Evolutionary conservation across 805 yeast genomes (phyloP).

Genomic region (Kluyveromyces siamensis): DNA sequence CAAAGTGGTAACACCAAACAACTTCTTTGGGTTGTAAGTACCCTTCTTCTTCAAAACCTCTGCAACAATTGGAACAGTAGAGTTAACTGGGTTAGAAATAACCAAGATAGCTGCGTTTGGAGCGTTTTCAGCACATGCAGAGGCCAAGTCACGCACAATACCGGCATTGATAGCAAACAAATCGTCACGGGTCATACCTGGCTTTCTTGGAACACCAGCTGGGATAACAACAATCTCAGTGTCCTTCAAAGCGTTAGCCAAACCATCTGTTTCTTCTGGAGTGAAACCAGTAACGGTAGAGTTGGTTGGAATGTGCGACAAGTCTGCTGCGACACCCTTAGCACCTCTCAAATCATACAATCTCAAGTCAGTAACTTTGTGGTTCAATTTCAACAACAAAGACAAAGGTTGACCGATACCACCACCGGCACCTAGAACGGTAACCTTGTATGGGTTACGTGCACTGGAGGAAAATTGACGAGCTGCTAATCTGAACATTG

Average conservation of each 20-base stretch:
- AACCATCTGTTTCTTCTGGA: conserved; percentile 64
- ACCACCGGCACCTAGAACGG: conserved; percentile 81
- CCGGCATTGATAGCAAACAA: conserved; percentile 93
- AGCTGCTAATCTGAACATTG: conserved; percentile 49
- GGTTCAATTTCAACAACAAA: conserved; percentile 76
- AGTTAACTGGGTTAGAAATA: conserved; percentile 94
- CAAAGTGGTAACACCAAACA: conserved; percentile 94
- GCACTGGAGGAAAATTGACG: conserved; percentile 64
- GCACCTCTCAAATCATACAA: conserved; percentile 87
- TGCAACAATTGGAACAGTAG: conserved; percentile 93
- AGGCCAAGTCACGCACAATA: conserved; percentile 86
- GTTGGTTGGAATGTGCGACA: conserved; percentile 89
- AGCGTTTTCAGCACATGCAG: conserved; percentile 69
- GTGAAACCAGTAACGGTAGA: conserved; percentile 81
- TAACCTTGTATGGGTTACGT: conserved; percentile 62
- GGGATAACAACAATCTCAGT: conserved; percentile 82
- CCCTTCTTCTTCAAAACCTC: conserved; percentile 82
- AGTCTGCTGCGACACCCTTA: conserved; percentile 95
- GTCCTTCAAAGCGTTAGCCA: conserved; percentile 62
- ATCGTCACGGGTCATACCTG: conserved; percentile 98
- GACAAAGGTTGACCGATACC: conserved; percentile 94
- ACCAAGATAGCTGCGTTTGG: conserved; percentile 79
- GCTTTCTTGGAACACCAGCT: conserved; percentile 98
- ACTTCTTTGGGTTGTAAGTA: conserved; percentile 82
- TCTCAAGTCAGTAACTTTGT: conserved; percentile 76